phyloP scores from a whole-genome alignment of 495 filamentous ascomycete species.

The Penicillium longicatenatum region DNA sequence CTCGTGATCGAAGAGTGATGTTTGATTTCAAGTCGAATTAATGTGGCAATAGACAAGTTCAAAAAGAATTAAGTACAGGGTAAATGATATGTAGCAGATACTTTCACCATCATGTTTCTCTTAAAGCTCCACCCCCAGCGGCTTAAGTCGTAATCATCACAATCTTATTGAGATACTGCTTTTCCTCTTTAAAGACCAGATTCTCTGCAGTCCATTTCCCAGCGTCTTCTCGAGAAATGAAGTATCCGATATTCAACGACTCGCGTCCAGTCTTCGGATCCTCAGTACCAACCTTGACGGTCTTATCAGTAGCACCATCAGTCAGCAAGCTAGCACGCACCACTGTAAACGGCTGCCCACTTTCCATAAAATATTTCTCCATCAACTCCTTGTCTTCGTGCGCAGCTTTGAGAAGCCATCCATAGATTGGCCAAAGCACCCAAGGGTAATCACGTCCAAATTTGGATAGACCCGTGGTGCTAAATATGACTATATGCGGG shows the following conservation, averaged over 20 bases:
- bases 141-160: conserved; percentile 19
- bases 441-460: conserved; percentile 55
- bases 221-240: conserved; percentile 28
- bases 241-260: conserved; percentile 46
- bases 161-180: conserved; percentile 22
- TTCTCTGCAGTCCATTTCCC: conserved; percentile 21
- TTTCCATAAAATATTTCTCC: conserved; percentile 49
- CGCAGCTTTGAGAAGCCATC: conserved; percentile 44
- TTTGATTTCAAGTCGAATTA: no score
- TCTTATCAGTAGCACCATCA: conserved; percentile 31
- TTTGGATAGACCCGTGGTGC: conserved; percentile 54
- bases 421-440: conserved; percentile 45
- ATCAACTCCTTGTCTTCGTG: conserved; percentile 62
- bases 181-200: conserved; percentile 12
- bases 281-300: conserved; percentile 45
- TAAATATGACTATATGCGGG: conserved; percentile 51
- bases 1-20: no score
- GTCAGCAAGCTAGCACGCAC: conserved; percentile 47
- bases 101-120: no score
- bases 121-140: no score
- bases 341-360: conserved; percentile 38
- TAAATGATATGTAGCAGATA: background rate
- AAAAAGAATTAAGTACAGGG: background rate
- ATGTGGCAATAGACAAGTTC: background rate
- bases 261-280: conserved; percentile 40